phyloP scores from a whole-genome alignment of 768 basidiomycete species.

The Panaeolus papilionaceus region DNA sequence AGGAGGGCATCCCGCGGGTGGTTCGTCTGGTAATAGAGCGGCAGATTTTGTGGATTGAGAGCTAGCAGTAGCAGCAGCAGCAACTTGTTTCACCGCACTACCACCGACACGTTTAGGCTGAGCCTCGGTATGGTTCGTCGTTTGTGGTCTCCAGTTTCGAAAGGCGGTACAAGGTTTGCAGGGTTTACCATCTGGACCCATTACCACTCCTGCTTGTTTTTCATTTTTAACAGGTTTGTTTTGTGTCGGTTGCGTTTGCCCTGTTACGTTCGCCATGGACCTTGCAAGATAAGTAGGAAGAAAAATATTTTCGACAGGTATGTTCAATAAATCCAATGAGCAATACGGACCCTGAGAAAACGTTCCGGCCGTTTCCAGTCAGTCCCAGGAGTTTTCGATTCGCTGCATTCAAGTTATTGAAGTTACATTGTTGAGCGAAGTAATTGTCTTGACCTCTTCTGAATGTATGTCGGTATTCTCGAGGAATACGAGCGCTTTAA shows the following conservation, averaged over 20 bases:
- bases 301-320: background rate
- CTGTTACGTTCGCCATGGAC: background rate
- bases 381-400: background rate
- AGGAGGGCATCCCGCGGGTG: constrained; percentile 80
- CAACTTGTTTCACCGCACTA: constrained; percentile 16
- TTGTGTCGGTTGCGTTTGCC: background rate
- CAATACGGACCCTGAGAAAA: background rate
- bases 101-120: constrained; percentile 26
- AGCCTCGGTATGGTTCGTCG: constrained; percentile 38
- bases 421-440: no score
- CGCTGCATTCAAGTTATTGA: no score
- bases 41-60: constrained; percentile 25
- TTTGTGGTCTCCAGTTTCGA: constrained; percentile 66
- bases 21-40: constrained; percentile 39
- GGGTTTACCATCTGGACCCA: constrained; percentile 94
- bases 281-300: background rate
- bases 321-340: background rate
- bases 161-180: constrained; percentile 93
- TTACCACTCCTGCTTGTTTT: constrained; percentile 70
- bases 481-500: background rate
- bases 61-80: background rate
- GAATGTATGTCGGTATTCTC: no score
- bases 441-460: no score
- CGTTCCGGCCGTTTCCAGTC: background rate
- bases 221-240: background rate